Conservation (phyloP, 306 rosid species). For the Psophocarpus tetragonolobus region DNA sequence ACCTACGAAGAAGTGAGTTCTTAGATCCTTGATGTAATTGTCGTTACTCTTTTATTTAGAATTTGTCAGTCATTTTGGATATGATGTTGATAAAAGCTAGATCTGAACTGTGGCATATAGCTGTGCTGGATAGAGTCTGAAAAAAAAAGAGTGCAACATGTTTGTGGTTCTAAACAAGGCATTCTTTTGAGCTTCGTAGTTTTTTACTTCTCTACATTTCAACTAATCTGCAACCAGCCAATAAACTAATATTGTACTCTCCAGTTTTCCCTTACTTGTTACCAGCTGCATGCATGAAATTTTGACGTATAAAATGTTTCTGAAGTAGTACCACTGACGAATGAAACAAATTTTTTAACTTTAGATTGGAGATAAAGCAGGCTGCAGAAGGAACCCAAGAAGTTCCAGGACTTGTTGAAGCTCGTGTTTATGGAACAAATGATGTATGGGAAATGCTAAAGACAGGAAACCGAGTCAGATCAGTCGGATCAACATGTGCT, state of each 20-base stretch:
- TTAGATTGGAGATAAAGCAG: conserved; percentile 96
- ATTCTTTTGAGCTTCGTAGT: neutral
- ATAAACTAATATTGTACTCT: neutral
- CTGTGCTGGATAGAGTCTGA: conserved; percentile 17
- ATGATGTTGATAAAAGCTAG: neutral
- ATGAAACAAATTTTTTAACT: conserved; percentile 1
- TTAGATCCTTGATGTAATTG: neutral
- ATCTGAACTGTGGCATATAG: neutral
- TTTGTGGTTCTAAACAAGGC: neutral
- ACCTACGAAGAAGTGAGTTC: conserved; percentile 79
- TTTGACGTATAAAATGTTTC: conserved; percentile 26
- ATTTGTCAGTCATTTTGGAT: neutral
- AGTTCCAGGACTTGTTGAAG: conserved; percentile 93
- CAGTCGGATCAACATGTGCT: conserved; percentile 96
- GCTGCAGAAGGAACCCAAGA: conserved; percentile 91
- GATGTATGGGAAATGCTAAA: conserved; percentile 86
- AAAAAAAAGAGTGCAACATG: neutral
- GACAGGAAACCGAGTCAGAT: conserved; percentile 79
- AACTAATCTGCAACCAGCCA: neutral
- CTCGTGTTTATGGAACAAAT: conserved; percentile 62
- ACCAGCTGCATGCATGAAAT: neutral
- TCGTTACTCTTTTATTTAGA: neutral
- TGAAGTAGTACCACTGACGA: conserved; percentile 9
- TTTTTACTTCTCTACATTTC: neutral
- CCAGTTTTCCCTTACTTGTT: neutral